phyloP scores from a whole-genome alignment of 257 asterid species.

The Solanum etuberosum region DNA sequence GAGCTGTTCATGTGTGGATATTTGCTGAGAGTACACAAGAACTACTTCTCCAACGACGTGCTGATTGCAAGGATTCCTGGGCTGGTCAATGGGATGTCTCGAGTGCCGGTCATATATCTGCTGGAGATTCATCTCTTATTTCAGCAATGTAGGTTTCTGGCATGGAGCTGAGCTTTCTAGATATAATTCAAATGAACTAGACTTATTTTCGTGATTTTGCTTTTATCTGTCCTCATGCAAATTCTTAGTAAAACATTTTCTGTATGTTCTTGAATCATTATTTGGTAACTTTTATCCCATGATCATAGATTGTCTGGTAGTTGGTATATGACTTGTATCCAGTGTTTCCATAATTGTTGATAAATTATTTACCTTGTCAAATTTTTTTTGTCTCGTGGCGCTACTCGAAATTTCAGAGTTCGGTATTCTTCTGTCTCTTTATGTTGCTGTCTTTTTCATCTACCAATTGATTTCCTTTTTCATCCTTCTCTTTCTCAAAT shows the following conservation, averaged over 20 bases:
- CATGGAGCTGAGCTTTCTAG: not conserved
- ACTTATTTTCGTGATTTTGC: not conserved
- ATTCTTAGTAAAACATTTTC: not conserved
- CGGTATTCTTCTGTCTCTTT: not conserved
- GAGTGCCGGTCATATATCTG: slow-evolving; percentile 96
- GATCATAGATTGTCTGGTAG: not conserved
- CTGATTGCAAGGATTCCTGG: slow-evolving; percentile 94
- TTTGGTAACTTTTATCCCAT: not conserved
- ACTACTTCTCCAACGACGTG: slow-evolving; percentile 66
- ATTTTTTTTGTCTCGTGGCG: not conserved
- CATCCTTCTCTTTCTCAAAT: not conserved
- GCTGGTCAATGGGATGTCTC: slow-evolving; percentile 93
- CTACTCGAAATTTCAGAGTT: not conserved
- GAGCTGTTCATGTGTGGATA: slow-evolving; percentile 94
- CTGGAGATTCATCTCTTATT: slow-evolving; percentile 89
- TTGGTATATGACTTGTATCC: not conserved
- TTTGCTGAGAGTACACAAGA: slow-evolving; percentile 81
- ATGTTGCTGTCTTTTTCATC: not conserved
- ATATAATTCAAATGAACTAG: not conserved
- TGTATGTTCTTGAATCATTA: not conserved
- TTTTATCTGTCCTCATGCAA: not conserved
- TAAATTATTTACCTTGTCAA: not conserved
- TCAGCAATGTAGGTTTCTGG: slow-evolving; percentile 52
- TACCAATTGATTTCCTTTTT: not conserved
- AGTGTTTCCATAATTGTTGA: not conserved